Evolutionary conservation across 306 rosid genomes (phyloP).

Genomic region (Prunus dulcis): DNA sequence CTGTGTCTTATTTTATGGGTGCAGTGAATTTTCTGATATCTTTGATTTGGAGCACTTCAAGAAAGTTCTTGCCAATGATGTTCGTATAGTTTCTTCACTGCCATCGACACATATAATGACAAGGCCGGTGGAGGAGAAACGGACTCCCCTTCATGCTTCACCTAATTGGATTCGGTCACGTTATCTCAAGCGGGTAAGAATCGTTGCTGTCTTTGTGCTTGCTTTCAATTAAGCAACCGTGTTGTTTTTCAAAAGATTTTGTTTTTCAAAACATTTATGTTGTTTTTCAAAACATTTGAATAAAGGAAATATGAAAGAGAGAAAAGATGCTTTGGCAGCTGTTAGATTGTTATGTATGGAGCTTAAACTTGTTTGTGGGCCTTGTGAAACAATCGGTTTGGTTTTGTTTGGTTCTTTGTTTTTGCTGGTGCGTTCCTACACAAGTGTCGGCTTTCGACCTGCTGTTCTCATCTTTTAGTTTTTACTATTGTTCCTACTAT

Average conservation of each 20-base stretch:
- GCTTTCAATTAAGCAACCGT: slow-evolving; percentile 6
- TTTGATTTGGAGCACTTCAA: slow-evolving; percentile 93
- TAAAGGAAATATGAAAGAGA: background rate
- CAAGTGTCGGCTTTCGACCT: background rate
- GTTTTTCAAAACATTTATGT: no score
- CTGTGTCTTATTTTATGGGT: slow-evolving; percentile 21
- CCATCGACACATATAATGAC: slow-evolving; percentile 90
- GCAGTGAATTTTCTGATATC: slow-evolving; percentile 94
- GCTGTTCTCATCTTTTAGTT: background rate
- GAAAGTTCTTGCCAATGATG: slow-evolving; percentile 71
- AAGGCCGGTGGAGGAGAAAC: slow-evolving; percentile 77
- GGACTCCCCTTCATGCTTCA: slow-evolving; percentile 66
- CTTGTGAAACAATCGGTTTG: background rate
- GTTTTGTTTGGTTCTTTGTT: background rate
- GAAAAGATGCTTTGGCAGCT: slow-evolving; percentile 3
- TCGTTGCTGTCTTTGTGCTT: slow-evolving; percentile 11
- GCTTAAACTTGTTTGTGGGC: slow-evolving; percentile 10
- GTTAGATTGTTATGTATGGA: background rate
- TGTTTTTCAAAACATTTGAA: background rate
- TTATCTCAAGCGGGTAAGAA: slow-evolving; percentile 72
- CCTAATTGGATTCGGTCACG: slow-evolving; percentile 80
- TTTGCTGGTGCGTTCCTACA: slow-evolving; percentile 1
- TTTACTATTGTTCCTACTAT: background rate
- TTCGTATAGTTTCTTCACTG: slow-evolving; percentile 73
- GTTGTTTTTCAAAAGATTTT: background rate